A percentile compares a stretch with the other conserved stretches of the same genome.
Conservation (phyloP, 2,329 filamentous ascomycete genomes). For the Fusarium abutilonis region DNA sequence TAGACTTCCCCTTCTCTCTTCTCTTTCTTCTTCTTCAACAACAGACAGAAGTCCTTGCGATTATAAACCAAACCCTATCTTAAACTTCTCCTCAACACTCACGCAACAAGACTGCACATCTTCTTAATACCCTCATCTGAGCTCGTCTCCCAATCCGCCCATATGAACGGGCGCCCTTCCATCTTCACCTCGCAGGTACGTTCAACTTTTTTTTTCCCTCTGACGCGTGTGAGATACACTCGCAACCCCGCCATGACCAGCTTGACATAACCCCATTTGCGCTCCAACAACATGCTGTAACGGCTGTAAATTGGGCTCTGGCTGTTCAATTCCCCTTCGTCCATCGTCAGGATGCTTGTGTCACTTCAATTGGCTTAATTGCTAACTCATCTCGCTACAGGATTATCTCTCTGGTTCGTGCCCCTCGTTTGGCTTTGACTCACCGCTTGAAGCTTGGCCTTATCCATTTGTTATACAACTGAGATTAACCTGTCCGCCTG, state of each 20-base stretch:
- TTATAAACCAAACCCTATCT: conserved; percentile 3
- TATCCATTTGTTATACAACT: conserved; percentile 17
- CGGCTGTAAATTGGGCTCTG: neutral
- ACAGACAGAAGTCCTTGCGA: conserved; percentile 37
- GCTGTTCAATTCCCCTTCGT: conserved; percentile 11
- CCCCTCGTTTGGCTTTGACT: conserved; percentile 49
- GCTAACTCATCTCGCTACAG: conserved; percentile 61
- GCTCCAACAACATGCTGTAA: conserved; percentile 17
- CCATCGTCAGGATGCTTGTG: conserved; percentile 9
- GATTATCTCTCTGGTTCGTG: conserved; percentile 80
- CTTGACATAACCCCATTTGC: conserved; percentile 6
- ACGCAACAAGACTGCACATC: conserved; percentile 26
- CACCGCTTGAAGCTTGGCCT: conserved; percentile 50
- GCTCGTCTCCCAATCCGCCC: conserved; percentile 64
- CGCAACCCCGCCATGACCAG: conserved; percentile 34
- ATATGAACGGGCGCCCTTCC: conserved; percentile 87
- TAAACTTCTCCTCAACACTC: conserved; percentile 20
- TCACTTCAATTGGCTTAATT: conserved; percentile 40
- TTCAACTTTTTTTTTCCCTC: conserved; percentile 18
- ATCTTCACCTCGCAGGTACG: conserved; percentile 87
- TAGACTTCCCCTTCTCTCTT: conserved; percentile 21
- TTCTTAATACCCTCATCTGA: conserved; percentile 44
- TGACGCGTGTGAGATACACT: conserved; percentile 4
- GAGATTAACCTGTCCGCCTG: conserved; percentile 32
- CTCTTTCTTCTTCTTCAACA: conserved; percentile 22